phyloP scores from a whole-genome alignment of 306 rosid species.

The Vicia faba region DNA sequence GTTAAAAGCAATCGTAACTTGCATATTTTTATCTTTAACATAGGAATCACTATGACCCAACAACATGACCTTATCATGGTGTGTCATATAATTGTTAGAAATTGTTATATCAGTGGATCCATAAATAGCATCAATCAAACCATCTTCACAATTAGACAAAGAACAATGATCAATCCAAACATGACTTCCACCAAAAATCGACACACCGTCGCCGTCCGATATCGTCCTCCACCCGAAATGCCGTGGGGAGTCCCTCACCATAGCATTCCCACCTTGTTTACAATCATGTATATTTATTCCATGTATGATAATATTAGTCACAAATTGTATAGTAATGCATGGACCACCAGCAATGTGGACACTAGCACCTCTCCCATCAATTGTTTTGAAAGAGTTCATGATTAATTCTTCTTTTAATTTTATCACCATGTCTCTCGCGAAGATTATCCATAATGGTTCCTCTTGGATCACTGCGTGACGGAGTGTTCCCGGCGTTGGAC shows the following conservation, averaged over 20 bases:
- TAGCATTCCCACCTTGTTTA: slow-evolving; percentile 84
- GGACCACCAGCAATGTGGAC: slow-evolving; percentile 97
- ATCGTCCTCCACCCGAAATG: slow-evolving; percentile 90
- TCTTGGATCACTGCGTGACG: slow-evolving; percentile 85
- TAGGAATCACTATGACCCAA: slow-evolving; percentile 89
- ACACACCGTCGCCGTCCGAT: slow-evolving; percentile 96
- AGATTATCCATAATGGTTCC: slow-evolving; percentile 89
- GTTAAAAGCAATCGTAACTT: slow-evolving; percentile 90
- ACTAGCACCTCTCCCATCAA: slow-evolving; percentile 87
- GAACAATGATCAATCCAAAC: slow-evolving; percentile 94
- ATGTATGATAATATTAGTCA: slow-evolving; percentile 81
- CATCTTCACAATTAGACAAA: slow-evolving; percentile 73
- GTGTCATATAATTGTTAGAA: slow-evolving; percentile 92
- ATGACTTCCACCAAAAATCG: slow-evolving; percentile 88
- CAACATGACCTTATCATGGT: slow-evolving; percentile 94
- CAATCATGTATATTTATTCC: slow-evolving; percentile 86
- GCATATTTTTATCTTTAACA: slow-evolving; percentile 84
- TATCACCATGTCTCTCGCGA: slow-evolving; percentile 82
- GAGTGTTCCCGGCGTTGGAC: slow-evolving; percentile 84
- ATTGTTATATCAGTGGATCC: slow-evolving; percentile 84
- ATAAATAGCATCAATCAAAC: slow-evolving; percentile 82
- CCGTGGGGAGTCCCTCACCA: slow-evolving; percentile 77
- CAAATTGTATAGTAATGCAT: slow-evolving; percentile 86
- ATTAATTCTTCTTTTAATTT: slow-evolving; percentile 74
- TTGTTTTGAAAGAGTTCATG: slow-evolving; percentile 90